These are phyloP conservation scores for Thraustotheca clavata DNA, from an alignment of 352 stramenopile genomes.

Conservation along the genomic window DNA sequence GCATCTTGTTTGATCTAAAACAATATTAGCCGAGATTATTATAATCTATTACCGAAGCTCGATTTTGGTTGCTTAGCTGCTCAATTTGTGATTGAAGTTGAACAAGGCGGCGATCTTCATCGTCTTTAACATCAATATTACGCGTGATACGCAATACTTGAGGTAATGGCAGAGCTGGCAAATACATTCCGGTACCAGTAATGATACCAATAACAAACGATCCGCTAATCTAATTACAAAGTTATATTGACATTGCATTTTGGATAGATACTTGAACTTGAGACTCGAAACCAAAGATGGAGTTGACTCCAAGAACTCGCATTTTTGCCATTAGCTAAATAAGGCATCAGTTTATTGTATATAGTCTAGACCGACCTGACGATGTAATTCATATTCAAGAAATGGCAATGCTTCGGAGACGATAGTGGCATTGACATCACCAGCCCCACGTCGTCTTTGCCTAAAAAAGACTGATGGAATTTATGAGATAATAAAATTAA, in stretches of 20 bases:
- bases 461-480: background rate
- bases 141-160: constrained; percentile 89
- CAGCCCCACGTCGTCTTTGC: constrained; percentile 83
- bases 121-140: constrained; percentile 92
- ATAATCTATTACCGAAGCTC: constrained; percentile 44
- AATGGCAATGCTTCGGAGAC: constrained; percentile 97
- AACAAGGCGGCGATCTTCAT: constrained; percentile 90
- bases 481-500: constrained; percentile 1
- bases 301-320: constrained; percentile 94
- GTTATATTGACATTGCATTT: background rate
- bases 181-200: constrained; percentile 86
- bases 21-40: background rate
- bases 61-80: constrained; percentile 70
- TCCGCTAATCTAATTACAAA: constrained; percentile 47
- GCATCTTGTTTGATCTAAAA: constrained; percentile 19
- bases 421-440: constrained; percentile 93
- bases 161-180: constrained; percentile 91
- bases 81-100: constrained; percentile 92
- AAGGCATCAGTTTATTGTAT: constrained; percentile 8
- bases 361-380: constrained; percentile 85
- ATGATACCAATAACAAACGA: constrained; percentile 86
- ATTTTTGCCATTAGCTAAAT: constrained; percentile 77
- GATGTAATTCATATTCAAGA: constrained; percentile 96
- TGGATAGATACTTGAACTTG: constrained; percentile 65
- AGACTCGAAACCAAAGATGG: constrained; percentile 90